These are phyloP conservation scores for Aspergillus novoparasiticus DNA, from an alignment of 2,329 filamentous ascomycete species.

Conservation along the genomic window DNA sequence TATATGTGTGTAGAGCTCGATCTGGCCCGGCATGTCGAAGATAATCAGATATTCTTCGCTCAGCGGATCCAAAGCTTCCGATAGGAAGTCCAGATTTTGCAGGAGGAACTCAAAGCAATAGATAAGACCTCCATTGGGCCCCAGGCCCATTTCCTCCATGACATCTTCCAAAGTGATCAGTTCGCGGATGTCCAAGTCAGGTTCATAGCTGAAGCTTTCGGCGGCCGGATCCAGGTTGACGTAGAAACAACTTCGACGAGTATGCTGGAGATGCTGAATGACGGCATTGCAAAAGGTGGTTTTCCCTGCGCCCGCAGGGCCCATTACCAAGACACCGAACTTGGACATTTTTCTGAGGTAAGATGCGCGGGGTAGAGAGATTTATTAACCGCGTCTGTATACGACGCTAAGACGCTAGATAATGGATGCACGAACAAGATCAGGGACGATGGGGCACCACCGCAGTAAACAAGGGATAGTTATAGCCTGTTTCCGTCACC, in stretches of 20 bases:
- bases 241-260: slow-evolving; percentile 93
- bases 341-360: slow-evolving; percentile 69
- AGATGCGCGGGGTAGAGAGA: not conserved
- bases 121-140: slow-evolving; percentile 89
- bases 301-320: slow-evolving; percentile 93
- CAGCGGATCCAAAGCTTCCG: slow-evolving; percentile 78
- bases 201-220: slow-evolving; percentile 86
- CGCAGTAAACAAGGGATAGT: not conserved
- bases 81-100: slow-evolving; percentile 90
- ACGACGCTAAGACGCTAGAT: not conserved
- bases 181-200: slow-evolving; percentile 93
- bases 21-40: slow-evolving; percentile 98
- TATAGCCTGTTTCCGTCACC: not conserved
- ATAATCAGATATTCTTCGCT: slow-evolving; percentile 97
- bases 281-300: slow-evolving; percentile 94
- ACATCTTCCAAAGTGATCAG: slow-evolving; percentile 92
- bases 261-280: slow-evolving; percentile 88
- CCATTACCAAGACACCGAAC: slow-evolving; percentile 93
- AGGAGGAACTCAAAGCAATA: slow-evolving; percentile 97
- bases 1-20: slow-evolving; percentile 97
- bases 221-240: slow-evolving; percentile 97
- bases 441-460: not conserved
- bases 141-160: slow-evolving; percentile 91
- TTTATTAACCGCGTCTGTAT: not conserved
- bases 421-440: not conserved